Conservation (phyloP, 768 basidiomycete species). For the Rhodotorula diobovata region DNA sequence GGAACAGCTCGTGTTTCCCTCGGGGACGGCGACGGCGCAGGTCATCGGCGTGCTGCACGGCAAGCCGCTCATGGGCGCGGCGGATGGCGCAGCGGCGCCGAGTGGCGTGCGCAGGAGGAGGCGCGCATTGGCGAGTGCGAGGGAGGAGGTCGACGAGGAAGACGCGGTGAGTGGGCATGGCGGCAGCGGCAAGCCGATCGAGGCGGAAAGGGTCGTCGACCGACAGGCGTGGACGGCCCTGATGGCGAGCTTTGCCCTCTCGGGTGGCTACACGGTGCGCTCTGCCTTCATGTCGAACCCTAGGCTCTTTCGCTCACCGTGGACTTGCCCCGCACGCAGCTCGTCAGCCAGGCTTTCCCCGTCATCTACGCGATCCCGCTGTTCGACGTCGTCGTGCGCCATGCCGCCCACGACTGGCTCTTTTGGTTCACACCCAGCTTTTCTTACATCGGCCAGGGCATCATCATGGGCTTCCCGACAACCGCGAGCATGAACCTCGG, state of each 20-base stretch:
- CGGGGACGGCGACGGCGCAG: constrained; percentile 92
- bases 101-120: background rate
- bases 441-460: constrained; percentile 73
- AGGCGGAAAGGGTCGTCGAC: constrained; percentile 46
- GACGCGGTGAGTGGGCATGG: constrained; percentile 26
- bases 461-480: constrained; percentile 96
- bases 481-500: constrained; percentile 91
- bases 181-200: constrained; percentile 44
- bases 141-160: background rate
- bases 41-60: constrained; percentile 84
- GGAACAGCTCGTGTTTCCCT: constrained; percentile 89
- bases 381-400: constrained; percentile 61
- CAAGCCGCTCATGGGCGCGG: constrained; percentile 26
- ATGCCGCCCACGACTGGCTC: constrained; percentile 79
- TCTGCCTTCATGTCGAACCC: constrained; percentile 1
- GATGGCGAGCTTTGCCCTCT: constrained; percentile 69
- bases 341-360: constrained; percentile 83
- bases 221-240: constrained; percentile 73
- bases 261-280: constrained; percentile 69
- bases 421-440: constrained; percentile 92
- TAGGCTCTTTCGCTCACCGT: background rate
- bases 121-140: background rate
- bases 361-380: constrained; percentile 79
- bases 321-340: constrained; percentile 50
- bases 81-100: background rate